Evolutionary conservation across 176 grass and related monocot species (phyloP).

Genomic region (Carex littledalei): DNA sequence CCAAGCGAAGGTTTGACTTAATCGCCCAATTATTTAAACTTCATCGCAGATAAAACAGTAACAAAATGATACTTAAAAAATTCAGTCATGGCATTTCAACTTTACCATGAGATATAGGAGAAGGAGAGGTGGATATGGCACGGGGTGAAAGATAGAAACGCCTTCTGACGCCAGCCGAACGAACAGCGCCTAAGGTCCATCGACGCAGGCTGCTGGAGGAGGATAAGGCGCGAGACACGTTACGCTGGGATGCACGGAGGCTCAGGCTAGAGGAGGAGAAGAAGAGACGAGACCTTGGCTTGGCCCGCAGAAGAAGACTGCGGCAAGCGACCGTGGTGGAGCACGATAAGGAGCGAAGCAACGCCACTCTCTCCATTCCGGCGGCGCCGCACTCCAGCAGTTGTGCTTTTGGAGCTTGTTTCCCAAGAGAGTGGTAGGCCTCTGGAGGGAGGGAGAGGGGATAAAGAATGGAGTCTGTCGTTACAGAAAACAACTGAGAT

Average conservation of each 20-base stretch:
- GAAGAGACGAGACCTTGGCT: conserved; percentile 31
- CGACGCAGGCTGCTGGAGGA: conserved; percentile 30
- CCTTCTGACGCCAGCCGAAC: conserved; percentile 16
- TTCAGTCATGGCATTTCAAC: not conserved
- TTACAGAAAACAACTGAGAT: not conserved
- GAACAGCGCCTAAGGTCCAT: conserved; percentile 25
- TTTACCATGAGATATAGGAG: conserved; percentile 58
- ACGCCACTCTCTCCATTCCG: conserved; percentile 73
- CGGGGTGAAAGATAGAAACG: conserved; percentile 36
- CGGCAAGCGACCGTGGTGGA: conserved; percentile 45
- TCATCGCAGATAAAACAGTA: not conserved
- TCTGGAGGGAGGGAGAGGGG: not conserved
- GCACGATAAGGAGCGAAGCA: conserved; percentile 68
- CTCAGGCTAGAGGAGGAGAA: conserved; percentile 6
- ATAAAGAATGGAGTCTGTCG: not conserved
- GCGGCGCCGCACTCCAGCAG: conserved; percentile 42
- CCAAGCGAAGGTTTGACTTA: not conserved
- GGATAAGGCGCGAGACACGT: conserved; percentile 26
- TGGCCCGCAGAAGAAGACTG: conserved; percentile 42
- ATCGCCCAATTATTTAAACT: conserved; percentile 6
- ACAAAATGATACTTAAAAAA: not conserved
- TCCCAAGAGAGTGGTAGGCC: not conserved
- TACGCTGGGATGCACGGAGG: not conserved
- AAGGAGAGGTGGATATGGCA: conserved; percentile 71
- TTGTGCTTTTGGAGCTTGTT: not conserved